Base-by-base conservation (phyloP, 805 yeast genomes). In the Yamadazyma takamatsuzukensis region DNA sequence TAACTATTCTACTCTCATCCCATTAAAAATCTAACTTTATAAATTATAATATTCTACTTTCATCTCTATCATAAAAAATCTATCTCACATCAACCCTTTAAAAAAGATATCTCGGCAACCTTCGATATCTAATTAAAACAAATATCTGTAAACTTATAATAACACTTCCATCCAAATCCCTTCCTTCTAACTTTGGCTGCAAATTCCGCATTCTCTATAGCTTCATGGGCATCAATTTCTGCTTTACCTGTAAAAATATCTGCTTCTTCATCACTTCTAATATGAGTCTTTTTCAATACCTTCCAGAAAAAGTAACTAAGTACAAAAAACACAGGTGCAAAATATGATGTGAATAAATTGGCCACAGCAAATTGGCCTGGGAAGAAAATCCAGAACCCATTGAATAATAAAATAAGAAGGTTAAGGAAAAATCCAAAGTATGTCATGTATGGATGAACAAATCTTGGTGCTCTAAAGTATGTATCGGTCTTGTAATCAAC, bases 301-400 rank as follows among this genome's bases (percentile, higher is more conserved):
- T 62, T 62, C 66, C 68, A 62, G 31, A 54, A 52, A 4, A 54
- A 14, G 25, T 30, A 61, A 18, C 55, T 47, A 2, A 29, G 23
- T 11, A 46, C 18, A 32, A 48, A 51, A 31, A 62, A 47, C 4
- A 59, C 60, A 0, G 63, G 68, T 6, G 65, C 66, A 43, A 61
- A 61, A 40, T 61, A 61, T 1, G 61, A 51, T 3, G 67, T 61
- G 44, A 61, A 59, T 37, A 61, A 48, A 39, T 58, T 52, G 14
- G 63, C 55, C 18, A 47, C 64, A 2, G 58, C 36, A 23, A 58
- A 52, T 33, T 54, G 44, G 14, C 62, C 63, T 1, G 67, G 66
- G 53, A 62, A 61, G 32, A 62, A 61, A 6, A 60, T 44, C 63
- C 64, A 58, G 45, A 61, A 62, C 12, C 75, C 76, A 34, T 61